Evolutionary conservation across 2,329 filamentous ascomycete genomes (phyloP), one percentile per base, ranked within the genome.

Genomic region (Alternaria incomplexa): DNA sequence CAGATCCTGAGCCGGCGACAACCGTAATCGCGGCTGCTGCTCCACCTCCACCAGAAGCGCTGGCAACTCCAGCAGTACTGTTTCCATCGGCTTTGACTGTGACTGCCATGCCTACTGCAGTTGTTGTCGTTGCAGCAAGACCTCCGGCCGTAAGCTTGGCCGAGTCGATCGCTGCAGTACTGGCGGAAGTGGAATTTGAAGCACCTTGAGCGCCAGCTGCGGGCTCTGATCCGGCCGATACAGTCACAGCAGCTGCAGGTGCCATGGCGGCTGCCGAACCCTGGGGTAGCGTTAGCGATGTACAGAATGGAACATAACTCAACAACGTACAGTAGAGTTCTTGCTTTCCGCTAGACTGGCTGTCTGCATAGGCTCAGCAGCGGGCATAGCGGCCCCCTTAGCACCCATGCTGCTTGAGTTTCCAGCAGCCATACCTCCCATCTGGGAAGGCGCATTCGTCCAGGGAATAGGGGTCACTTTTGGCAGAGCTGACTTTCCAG

Each of bases 141-240:
- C 64, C 73, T 58, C 65, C 73, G 20, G 58, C 46, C 4, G 68
- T 75, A 28, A 73, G 45, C 5, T 64, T 69, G 10, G 71, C 70
- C 17, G 73, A 67, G 30, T 72, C 45, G 46, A 72, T 66, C n/a
- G 70, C 28, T 51, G 63, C 12, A 6, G 59, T 53, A 22, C 62
- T 63, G 2, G 65, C 47, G 20, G 73, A 62, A 17, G 66, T 50
- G 4, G 46, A 58, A 5, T 50, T 57, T 13, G 56, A 67, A 13
- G 61, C 64, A 8, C 62, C 57, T 61, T 59, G 13, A 45, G 58
- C 62, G 53, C 58, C 63, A 28, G 54, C 61, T 56, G 58, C 46
- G 25, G 47, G 23, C 20, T 61, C 64, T 54, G 68, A 70, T 30
- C 65, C 70, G 10, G 67, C 65, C 28, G 69, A 58, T 9, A 67